Evolutionary conservation across 176 grass and related monocot species (phyloP), one percentile per base, ranked within the genome.

Genomic region (Oryza punctata): DNA sequence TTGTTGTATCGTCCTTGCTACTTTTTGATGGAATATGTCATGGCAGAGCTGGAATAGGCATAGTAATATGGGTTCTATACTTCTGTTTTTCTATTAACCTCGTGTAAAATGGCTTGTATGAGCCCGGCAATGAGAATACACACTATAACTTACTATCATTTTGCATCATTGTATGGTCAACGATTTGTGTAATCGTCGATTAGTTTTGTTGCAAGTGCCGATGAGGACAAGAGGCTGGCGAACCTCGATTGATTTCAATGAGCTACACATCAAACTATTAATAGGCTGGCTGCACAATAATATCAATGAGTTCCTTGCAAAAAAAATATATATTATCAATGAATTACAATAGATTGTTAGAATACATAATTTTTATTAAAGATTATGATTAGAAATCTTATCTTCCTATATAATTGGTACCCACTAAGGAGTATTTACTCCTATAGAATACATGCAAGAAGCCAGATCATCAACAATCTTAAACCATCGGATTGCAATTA

Each of bases 1-100:
- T 63, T 73, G 44, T 16, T 85, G 43, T 82, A 52, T 65, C 21
- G n/a, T 72, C 2, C 37, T 38, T 38, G 37, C 37, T 38, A 38
- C 37, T 38, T 38, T 38, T 38, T 38, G 7, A 38, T 38, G 37
- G 37, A 38, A 38, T 8, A 33, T 73, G 63, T 67, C 12, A 33
- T 78, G 67, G 72, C 49, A 49, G 74, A 79, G 29, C 69, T 79
- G 63, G 75, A 50, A 63, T 69, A 28, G 21, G 47, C 37, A 78
- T 52, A 15, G 1, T 14, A 12, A 35, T 63, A 24, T 37, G 33
- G 21, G 46, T 63, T 19, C 64, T 30, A 6, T 35, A 38, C 37
- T 38, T 38, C 0, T 38, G 1, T 63, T 29, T 29, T 35, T 65
- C 10, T 54, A 46, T 32, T 38, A 80, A 43, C 69, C 16, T 27